Evolutionary conservation across 23 red algal genomes (phyloP).

Genomic region (Gracilaria gracilis): DNA sequence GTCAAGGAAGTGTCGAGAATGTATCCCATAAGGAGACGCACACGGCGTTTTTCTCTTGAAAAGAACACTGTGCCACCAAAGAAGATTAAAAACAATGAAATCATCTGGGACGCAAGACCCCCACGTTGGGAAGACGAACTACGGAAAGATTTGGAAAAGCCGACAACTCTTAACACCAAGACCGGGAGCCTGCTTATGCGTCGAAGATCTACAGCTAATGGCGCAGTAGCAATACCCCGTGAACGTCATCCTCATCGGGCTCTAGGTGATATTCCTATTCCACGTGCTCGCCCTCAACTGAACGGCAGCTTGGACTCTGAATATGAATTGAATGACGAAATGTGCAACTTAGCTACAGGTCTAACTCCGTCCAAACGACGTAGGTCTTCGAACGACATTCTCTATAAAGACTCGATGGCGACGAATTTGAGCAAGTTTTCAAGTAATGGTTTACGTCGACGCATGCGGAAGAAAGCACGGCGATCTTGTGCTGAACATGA

Average conservation of each 20-base stretch:
- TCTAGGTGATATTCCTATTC: constrained; percentile 21
- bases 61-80: background rate
- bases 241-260: constrained; percentile 28
- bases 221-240: background rate
- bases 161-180: background rate
- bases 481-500: background rate
- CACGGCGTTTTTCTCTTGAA: background rate
- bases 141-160: background rate
- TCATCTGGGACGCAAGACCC: background rate
- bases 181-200: background rate
- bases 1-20: background rate
- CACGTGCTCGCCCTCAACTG: background rate
- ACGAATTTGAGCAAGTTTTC: background rate
- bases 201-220: background rate
- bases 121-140: background rate
- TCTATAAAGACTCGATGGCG: background rate
- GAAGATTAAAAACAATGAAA: background rate
- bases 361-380: constrained; percentile 16
- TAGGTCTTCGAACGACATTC: background rate
- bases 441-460: background rate
- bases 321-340: background rate
- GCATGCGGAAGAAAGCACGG: constrained; percentile 1
- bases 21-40: background rate
- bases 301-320: background rate
- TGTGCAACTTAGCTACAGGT: background rate